These are phyloP conservation scores for Ammopiptanthus mongolicus DNA, from an alignment of 306 rosid genomes.

Conservation along the genomic window DNA sequence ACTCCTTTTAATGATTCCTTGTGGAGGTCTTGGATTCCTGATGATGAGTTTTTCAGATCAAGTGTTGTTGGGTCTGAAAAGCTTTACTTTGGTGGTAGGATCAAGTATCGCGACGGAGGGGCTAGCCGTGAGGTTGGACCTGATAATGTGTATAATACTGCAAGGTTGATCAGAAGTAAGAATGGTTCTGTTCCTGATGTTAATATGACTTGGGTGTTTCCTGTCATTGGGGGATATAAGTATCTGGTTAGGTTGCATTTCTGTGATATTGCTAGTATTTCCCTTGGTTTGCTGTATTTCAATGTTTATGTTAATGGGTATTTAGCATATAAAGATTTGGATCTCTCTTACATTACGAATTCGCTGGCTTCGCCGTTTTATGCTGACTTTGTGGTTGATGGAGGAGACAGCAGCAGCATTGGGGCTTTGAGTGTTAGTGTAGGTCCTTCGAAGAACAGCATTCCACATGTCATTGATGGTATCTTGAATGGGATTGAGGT, in stretches of 20 bases:
- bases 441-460: slow-evolving; percentile 59
- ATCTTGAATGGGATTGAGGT: slow-evolving; percentile 41
- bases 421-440: slow-evolving; percentile 43
- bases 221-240: slow-evolving; percentile 46
- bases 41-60: slow-evolving; percentile 50
- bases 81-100: slow-evolving; percentile 64
- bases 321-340: slow-evolving; percentile 54
- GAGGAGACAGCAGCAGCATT: background rate
- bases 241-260: slow-evolving; percentile 80
- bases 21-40: slow-evolving; percentile 93
- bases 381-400: slow-evolving; percentile 70
- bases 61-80: slow-evolving; percentile 39
- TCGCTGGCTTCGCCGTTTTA: slow-evolving; percentile 67
- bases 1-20: slow-evolving; percentile 88
- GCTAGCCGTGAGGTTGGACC: slow-evolving; percentile 91
- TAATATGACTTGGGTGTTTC: slow-evolving; percentile 84
- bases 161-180: slow-evolving; percentile 60
- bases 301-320: slow-evolving; percentile 76
- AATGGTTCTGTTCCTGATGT: slow-evolving; percentile 52
- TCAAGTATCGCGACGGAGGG: slow-evolving; percentile 62
- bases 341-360: slow-evolving; percentile 42
- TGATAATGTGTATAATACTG: slow-evolving; percentile 79
- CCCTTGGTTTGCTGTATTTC: slow-evolving; percentile 59
- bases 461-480: slow-evolving; percentile 37
- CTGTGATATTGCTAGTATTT: slow-evolving; percentile 83